Base-by-base conservation (phyloP, 305 asterid genomes). In the Fraxinus nigra region DNA sequence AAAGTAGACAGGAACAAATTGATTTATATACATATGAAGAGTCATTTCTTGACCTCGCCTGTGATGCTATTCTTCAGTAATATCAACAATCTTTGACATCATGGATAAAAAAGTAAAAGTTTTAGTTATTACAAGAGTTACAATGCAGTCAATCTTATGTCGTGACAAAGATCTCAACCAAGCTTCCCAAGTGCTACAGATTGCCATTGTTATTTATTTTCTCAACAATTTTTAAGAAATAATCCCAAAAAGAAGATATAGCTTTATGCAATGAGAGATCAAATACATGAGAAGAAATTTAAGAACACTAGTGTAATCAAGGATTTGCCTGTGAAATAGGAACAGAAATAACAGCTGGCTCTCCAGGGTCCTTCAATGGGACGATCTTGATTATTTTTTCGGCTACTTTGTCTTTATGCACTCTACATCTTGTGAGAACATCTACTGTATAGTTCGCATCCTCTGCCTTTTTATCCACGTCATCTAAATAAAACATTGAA, bases 381-480 rank as follows among this genome's bases (percentile, higher is more conserved):
- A 96, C 82, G 78, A 94, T 86, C 79, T 80, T 89, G 48, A 88
- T 79, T 65, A 90, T 86, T 82, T 89, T 95, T 83, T 87, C 92
- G 75, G 93, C 91, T 81, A 87, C 80, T 85, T 91, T 97, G 88
- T 93, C 98, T 88, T 89, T 94, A 24, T 78, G 87, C 80, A 93
- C 91, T 76, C 84, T 75, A 84, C 99, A 94, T 88, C 98, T 91
- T 6, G 97, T 93, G 72, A 96, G 98, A 84, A 96, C 86, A 84
- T 94, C 98, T 83, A 94, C 91, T 0, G 93, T 89, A 82, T 96
- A 96, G 90, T 86, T 87, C 40, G 94, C 97, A 85, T 94, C 91
- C 88, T 96, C 98, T 24, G 98, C 94, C 80, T 88, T 93, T 89
- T 85, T 91, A 88, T 87, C 89, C 79, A 85, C 91, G 83, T 90